Base-by-base conservation (phyloP, 2,329 filamentous ascomycete species). In the Paradendryphiella salina region DNA sequence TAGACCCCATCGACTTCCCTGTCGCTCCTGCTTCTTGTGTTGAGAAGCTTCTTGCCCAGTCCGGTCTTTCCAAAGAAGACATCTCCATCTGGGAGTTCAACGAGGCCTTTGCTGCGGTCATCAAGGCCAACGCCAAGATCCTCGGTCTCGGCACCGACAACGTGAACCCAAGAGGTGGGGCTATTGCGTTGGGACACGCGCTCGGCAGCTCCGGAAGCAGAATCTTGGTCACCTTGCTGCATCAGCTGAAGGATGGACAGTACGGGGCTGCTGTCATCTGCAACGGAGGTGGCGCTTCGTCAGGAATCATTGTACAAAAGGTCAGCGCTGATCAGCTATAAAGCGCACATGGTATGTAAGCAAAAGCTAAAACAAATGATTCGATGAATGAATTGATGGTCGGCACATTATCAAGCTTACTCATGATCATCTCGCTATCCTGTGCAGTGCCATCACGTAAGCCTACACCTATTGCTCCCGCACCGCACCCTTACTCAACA, bases 1-100 rank as follows among this genome's bases (percentile, higher is more conserved):
- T 9, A 47, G 90, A 96, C 60, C 82, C 94, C 0, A 87, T 97
- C 29, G 93, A 99, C 75, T 99, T 99, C 78, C 92, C 94, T 11
- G 80, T 96, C 36, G 94, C 94, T 1, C 94, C 94, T 0, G 83
- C 94, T 32, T 92, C 95, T 74, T 93, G 93, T 4, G 93, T 97
- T 0, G 91, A 93, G 3, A 85, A 96, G 64, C 92, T 92, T 9
- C 80, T 99, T 42, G 83, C 91, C 74, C 83, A 92, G 50, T 94
- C 94, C 0, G 92, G 93, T 9, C 92, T 99, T 61, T 90, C 85
- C 59, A 90, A 92, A 75, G 88, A 95, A 38, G 89, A 97, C 73
- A 90, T 99, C 37, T 86, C 93, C 4, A 79, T 96, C 17, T 97
- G 94, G 93, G 94, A 97, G 73, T 96, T 99, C 75, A 99, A 99